phyloP scores from a whole-genome alignment of 345 rosid genomes.

The Anastatica hierochuntica region DNA sequence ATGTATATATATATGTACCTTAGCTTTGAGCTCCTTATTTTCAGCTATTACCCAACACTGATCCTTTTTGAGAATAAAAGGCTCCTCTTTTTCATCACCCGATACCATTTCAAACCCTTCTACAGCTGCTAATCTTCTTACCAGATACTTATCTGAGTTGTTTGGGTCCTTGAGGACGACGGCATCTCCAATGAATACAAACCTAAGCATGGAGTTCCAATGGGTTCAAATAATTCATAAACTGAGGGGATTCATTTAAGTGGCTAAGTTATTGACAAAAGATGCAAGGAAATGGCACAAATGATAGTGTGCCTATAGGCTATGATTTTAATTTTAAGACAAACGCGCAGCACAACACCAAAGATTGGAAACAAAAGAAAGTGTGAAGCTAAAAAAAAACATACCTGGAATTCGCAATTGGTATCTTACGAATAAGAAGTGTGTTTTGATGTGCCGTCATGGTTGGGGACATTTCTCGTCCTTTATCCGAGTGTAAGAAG shows the following conservation, averaged over 20 bases:
- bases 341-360: background rate
- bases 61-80: conserved; percentile 70
- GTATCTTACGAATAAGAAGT: conserved; percentile 80
- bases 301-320: no score
- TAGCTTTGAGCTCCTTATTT: conserved; percentile 58
- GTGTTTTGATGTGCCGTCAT: conserved; percentile 54
- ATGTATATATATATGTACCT: conserved; percentile 37
- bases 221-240: background rate
- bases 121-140: conserved; percentile 80
- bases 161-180: conserved; percentile 83
- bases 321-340: background rate
- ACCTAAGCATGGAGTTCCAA: conserved; percentile 28
- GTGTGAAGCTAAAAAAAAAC: background rate
- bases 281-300: no score
- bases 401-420: conserved; percentile 54
- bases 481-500: conserved; percentile 58
- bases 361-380: background rate
- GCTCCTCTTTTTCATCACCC: conserved; percentile 58
- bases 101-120: conserved; percentile 92
- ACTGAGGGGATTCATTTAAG: background rate
- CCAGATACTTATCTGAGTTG: conserved; percentile 38
- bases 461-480: conserved; percentile 60
- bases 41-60: conserved; percentile 92
- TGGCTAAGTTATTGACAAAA: background rate
- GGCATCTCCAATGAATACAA: conserved; percentile 81